Evolutionary conservation across 1,284 basidiomycete genomes (phyloP).

Genomic region (Pseudozyma pruni): DNA sequence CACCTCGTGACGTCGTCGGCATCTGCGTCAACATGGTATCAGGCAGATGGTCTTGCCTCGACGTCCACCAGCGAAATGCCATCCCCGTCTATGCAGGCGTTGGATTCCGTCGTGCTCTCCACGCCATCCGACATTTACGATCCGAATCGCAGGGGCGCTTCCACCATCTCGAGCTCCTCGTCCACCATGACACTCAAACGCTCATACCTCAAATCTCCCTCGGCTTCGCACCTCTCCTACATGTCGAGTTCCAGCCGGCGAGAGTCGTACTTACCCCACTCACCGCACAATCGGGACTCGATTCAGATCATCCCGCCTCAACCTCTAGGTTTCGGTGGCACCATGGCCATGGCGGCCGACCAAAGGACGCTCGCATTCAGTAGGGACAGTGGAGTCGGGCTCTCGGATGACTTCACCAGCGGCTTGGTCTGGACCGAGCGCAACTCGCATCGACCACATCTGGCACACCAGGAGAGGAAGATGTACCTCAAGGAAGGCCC

Average conservation of each 20-base stretch:
- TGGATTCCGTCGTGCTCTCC: conserved; percentile 28
- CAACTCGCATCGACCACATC: conserved; percentile 7
- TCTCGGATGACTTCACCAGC: conserved; percentile 42
- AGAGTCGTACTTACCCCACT: conserved; percentile 59
- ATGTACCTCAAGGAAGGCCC: conserved; percentile 33
- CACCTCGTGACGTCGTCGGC: conserved; percentile 12
- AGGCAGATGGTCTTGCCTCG: conserved; percentile 24
- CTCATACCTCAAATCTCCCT: conserved; percentile 41
- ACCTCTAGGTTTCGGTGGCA: conserved; percentile 59
- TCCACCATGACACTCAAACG: conserved; percentile 56
- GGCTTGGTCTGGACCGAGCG: conserved; percentile 48
- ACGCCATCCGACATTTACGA: conserved; percentile 41
- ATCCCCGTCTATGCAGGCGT: conserved; percentile 23
- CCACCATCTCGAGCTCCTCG: conserved; percentile 42
- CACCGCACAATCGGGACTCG: conserved; percentile 53
- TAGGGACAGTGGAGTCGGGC: conserved; percentile 50
- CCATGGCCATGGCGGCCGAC: conserved; percentile 53
- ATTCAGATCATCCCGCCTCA: conserved; percentile 61
- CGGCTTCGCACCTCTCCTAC: conserved; percentile 36
- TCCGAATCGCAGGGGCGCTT: conserved; percentile 22
- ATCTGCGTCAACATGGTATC: conserved; percentile 16
- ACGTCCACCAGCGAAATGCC: conserved; percentile 35
- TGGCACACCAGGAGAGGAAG: conserved; percentile 22
- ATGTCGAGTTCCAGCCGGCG: conserved; percentile 24
- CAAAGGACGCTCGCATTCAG: conserved; percentile 60